A percentile compares a stretch with the other conserved stretches of the same genome.
Evolutionary conservation across 257 asterid species (phyloP).

Genomic region (Petunia axillaris): DNA sequence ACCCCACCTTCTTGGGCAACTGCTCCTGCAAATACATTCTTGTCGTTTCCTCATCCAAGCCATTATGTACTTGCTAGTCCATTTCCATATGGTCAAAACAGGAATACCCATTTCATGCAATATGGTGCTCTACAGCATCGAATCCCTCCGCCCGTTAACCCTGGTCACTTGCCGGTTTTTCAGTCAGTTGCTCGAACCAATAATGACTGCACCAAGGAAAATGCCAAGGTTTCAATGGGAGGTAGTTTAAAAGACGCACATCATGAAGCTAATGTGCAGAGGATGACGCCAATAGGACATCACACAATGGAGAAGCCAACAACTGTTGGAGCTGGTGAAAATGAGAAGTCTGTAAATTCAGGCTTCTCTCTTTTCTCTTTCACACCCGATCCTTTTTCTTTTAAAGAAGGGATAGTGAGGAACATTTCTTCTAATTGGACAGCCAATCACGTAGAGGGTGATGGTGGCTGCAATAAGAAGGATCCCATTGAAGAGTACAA

Average conservation of each 20-base stretch:
- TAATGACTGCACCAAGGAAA: conserved; percentile 43
- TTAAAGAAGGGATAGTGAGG: conserved; percentile 48
- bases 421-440: conserved; percentile 40
- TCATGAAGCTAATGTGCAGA: conserved; percentile 35
- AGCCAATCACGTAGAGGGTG: conserved; percentile 39
- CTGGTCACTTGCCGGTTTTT: conserved; percentile 57
- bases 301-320: conserved; percentile 40
- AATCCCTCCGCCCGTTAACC: conserved; percentile 56
- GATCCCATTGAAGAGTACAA: conserved; percentile 80
- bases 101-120: conserved; percentile 63
- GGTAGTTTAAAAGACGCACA: conserved; percentile 43
- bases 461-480: conserved; percentile 51
- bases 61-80: conserved; percentile 64
- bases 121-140: conserved; percentile 68
- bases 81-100: conserved; percentile 67
- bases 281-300: conserved; percentile 36
- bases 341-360: conserved; percentile 45
- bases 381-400: conserved; percentile 49
- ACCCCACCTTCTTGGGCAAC: conserved; percentile 68
- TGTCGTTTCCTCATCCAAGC: conserved; percentile 67
- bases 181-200: conserved; percentile 65
- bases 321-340: conserved; percentile 42
- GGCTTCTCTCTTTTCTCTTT: conserved; percentile 92
- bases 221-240: conserved; percentile 40
- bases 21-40: conserved; percentile 66